A percentile compares a stretch with the other conserved stretches of the same genome.
Conservation (phyloP, 108 stramenopile genomes). For the Skeletonema costatum region DNA sequence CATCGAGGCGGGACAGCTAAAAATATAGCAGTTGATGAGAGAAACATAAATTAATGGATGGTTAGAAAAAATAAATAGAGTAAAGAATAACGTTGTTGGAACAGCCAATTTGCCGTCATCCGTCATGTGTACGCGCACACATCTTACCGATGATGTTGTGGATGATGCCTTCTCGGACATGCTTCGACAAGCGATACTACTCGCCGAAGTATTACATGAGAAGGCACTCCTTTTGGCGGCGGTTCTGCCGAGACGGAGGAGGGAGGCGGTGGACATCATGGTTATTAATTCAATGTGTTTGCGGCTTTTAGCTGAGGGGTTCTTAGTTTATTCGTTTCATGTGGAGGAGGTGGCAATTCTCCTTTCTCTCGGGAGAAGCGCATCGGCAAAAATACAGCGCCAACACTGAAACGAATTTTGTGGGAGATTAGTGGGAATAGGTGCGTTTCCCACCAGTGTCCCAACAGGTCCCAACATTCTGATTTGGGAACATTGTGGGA, state of each 20-base stretch:
- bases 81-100: background rate
- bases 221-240: conserved; percentile 12
- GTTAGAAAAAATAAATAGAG: background rate
- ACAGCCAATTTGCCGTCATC: background rate
- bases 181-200: conserved; percentile 48
- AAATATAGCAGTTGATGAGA: background rate
- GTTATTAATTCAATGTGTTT: conserved; percentile 1
- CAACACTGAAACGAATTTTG: too few species aligned
- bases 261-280: conserved; percentile 28
- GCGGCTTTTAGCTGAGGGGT: too few species aligned
- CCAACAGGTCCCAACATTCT: too few species aligned
- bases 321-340: too few species aligned
- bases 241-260: conserved; percentile 23
- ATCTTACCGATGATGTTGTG: conserved; percentile 80
- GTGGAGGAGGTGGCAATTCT: too few species aligned
- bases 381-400: too few species aligned
- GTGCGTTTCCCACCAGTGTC: too few species aligned
- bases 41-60: background rate
- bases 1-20: conserved; percentile 80
- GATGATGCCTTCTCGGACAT: conserved; percentile 76
- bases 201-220: background rate
- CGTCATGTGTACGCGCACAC: background rate
- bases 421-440: too few species aligned
- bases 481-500: too few species aligned
- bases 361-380: too few species aligned